Conservation (phyloP, 768 basidiomycete genomes). For the Tephrocybe sp. region DNA sequence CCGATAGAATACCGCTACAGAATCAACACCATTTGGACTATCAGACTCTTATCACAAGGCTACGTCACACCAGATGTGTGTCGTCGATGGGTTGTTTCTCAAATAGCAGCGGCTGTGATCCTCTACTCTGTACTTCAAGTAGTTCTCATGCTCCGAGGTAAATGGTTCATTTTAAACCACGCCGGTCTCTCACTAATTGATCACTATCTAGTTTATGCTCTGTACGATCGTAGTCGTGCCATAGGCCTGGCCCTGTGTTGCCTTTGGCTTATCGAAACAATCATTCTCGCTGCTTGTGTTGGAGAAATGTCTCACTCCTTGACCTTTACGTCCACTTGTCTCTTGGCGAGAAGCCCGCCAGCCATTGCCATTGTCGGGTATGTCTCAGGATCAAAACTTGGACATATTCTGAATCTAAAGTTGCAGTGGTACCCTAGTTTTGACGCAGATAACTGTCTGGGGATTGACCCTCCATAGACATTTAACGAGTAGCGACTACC, state of each 20-base stretch:
- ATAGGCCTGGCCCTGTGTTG: not conserved
- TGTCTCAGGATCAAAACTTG: not conserved
- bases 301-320: not conserved
- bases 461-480: not conserved
- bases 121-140: not conserved
- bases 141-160: conserved; percentile 8
- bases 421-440: not conserved
- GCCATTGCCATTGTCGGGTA: not conserved
- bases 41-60: not conserved
- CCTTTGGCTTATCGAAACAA: not conserved
- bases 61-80: not conserved
- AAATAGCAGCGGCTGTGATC: not conserved
- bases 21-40: not conserved
- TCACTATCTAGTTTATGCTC: not conserved
- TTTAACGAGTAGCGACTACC: not conserved
- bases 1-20: not conserved
- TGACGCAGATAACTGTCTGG: not conserved
- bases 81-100: not conserved
- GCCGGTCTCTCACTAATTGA: not conserved
- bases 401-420: not conserved
- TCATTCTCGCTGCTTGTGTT: not conserved
- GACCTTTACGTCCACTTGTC: not conserved
- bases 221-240: not conserved
- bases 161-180: no score
- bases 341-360: not conserved